phyloP scores from a whole-genome alignment of 73 alveolate genomes.

The Tetrahymena borealis region DNA sequence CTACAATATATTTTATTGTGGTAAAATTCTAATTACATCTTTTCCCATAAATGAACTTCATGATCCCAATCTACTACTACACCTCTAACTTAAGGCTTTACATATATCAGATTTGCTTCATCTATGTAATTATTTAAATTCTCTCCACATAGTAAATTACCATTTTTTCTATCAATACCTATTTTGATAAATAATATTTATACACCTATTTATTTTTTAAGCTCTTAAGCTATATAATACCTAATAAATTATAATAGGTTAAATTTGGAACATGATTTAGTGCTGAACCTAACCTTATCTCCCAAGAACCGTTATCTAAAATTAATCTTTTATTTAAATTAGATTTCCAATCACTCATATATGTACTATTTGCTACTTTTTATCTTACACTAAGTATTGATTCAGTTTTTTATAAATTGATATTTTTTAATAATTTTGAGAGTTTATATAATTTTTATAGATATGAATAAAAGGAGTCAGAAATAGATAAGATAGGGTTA shows the following conservation, averaged over 20 bases:
- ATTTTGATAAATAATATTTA: no score
- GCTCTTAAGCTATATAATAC: no score
- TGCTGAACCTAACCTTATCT: neutral
- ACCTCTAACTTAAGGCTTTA: neutral
- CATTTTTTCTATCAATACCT: neutral
- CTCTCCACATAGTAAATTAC: neutral
- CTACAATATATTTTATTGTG: no score
- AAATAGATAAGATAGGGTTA: no score
- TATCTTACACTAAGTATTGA: neutral
- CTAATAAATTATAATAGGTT: neutral
- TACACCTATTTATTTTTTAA: no score
- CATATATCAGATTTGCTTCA: neutral
- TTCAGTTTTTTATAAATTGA: neutral
- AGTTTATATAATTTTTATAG: no score
- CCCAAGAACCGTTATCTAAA: neutral
- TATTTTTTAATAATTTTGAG: neutral
- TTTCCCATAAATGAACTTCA: conserved; percentile 1
- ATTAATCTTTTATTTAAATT: neutral
- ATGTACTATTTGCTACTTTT: neutral
- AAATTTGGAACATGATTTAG: neutral
- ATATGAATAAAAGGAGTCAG: no score
- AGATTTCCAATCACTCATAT: neutral
- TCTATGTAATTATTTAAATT: neutral
- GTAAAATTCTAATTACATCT: no score
- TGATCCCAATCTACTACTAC: neutral